Conservation (phyloP, 2,329 filamentous ascomycete genomes). For the Chaetomium olivaceum region DNA sequence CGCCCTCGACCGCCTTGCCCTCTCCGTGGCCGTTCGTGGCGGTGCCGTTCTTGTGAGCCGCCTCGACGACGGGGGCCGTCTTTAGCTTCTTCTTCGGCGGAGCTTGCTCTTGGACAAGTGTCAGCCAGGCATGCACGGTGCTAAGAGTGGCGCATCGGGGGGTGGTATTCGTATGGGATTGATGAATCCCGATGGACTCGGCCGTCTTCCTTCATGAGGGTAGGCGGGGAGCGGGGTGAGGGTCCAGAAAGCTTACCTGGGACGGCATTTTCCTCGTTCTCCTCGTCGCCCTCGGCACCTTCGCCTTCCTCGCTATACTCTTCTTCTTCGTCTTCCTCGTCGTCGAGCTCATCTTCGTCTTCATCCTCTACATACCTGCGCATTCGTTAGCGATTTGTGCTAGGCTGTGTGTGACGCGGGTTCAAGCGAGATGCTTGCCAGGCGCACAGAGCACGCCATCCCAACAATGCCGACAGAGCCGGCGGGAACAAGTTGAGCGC, state of each 20-base stretch:
- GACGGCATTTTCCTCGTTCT: constrained; percentile 44
- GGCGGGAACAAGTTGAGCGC: background rate
- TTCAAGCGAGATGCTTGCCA: background rate
- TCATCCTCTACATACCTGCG: constrained; percentile 35
- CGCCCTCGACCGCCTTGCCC: constrained; percentile 27
- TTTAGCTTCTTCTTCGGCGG: constrained; percentile 56
- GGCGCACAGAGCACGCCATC: background rate
- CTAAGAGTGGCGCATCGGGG: background rate
- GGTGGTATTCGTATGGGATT: too few relatives aligned
- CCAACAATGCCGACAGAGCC: background rate
- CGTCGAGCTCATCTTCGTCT: constrained; percentile 35
- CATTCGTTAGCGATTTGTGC: constrained; percentile 12
- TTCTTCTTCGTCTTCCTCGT: constrained; percentile 38
- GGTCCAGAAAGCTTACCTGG: constrained; percentile 38
- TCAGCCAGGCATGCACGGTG: constrained; percentile 11
- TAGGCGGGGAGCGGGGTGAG: background rate
- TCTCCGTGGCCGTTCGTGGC: constrained; percentile 31
- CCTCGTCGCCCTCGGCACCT: constrained; percentile 34
- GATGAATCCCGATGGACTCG: background rate
- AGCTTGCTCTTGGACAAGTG: constrained; percentile 38
- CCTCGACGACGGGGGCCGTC: constrained; percentile 41
- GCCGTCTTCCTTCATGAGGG: background rate
- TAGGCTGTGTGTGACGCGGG: background rate
- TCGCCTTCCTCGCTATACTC: constrained; percentile 30
- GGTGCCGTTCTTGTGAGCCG: constrained; percentile 38